phyloP scores from a whole-genome alignment of 331 rosid species.

The Arachis monticola region DNA sequence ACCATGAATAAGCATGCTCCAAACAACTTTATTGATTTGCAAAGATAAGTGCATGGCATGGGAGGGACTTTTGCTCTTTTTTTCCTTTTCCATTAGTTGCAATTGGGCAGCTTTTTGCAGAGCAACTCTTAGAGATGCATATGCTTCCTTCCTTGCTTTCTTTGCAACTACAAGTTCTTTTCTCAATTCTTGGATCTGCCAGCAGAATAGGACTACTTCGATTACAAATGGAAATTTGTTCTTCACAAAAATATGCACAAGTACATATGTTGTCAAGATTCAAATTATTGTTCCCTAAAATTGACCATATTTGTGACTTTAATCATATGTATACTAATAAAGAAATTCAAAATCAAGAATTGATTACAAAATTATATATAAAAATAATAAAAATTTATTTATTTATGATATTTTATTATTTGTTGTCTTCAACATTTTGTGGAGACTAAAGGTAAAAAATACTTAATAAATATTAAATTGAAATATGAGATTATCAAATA shows the following conservation, averaged over 20 bases:
- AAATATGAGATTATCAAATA: too few species aligned
- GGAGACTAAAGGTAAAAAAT: background rate
- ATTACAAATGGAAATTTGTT: slow-evolving; percentile 36
- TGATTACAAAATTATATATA: background rate
- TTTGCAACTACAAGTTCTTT: slow-evolving; percentile 72
- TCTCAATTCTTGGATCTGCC: slow-evolving; percentile 91
- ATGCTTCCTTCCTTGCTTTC: slow-evolving; percentile 77
- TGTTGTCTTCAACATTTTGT: too few species aligned
- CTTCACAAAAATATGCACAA: slow-evolving; percentile 26
- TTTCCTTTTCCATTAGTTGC: slow-evolving; percentile 89
- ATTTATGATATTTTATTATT: too few species aligned
- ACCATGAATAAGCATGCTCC: slow-evolving; percentile 98
- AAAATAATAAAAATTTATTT: too few species aligned
- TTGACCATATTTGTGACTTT: too few species aligned
- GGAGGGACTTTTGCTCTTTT: slow-evolving; percentile 92
- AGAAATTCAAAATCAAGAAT: background rate
- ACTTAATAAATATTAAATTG: background rate
- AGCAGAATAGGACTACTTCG: slow-evolving; percentile 40
- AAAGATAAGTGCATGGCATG: slow-evolving; percentile 85
- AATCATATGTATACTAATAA: background rate
- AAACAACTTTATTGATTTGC: slow-evolving; percentile 87
- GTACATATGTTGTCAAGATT: background rate
- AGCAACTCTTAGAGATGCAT: slow-evolving; percentile 71
- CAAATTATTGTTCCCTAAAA: too few species aligned
- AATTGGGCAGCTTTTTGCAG: slow-evolving; percentile 81